Conservation (phyloP, 768 basidiomycete species). For the Podaxis pistillaris region DNA sequence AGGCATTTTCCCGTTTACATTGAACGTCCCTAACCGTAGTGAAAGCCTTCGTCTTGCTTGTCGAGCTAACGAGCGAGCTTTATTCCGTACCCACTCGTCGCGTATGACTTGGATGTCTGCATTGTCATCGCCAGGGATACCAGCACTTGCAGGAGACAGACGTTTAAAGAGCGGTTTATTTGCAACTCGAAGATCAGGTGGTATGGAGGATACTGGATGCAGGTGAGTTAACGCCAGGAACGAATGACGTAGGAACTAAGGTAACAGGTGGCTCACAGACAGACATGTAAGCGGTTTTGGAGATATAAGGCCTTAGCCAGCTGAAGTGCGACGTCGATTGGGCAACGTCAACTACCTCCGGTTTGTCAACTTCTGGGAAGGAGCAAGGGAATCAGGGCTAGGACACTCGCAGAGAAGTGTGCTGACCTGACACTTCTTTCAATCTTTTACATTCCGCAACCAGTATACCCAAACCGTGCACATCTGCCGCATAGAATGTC, state of each 20-base stretch:
- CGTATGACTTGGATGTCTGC: conserved; percentile 56
- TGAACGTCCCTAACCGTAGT: conserved; percentile 77
- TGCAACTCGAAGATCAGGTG: conserved; percentile 55
- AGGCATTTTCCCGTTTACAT: conserved; percentile 77
- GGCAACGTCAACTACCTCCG: conserved; percentile 24
- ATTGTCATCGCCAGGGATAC: conserved; percentile 58
- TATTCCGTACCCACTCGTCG: conserved; percentile 60
- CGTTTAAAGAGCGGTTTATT: conserved; percentile 47
- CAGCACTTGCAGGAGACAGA: conserved; percentile 62
- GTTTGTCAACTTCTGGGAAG: conserved; percentile 22
- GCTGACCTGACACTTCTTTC: conserved; percentile 48
- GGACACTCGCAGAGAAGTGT: background rate
- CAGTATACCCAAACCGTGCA: conserved; percentile 43
- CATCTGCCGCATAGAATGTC: conserved; percentile 46
- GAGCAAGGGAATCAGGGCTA: background rate
- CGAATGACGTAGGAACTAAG: no score
- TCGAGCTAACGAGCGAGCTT: conserved; percentile 36
- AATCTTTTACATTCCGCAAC: conserved; percentile 57
- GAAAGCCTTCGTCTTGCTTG: conserved; percentile 32
- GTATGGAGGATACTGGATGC: conserved; percentile 37
- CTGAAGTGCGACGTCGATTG: conserved; percentile 35
- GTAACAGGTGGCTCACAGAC: conserved; percentile 23
- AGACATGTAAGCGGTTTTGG: conserved; percentile 26
- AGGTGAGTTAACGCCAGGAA: background rate
- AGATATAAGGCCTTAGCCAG: conserved; percentile 46